These are phyloP conservation scores for Crithidia thermophila DNA, from an alignment of 208 protist species.

Conservation along the genomic window DNA sequence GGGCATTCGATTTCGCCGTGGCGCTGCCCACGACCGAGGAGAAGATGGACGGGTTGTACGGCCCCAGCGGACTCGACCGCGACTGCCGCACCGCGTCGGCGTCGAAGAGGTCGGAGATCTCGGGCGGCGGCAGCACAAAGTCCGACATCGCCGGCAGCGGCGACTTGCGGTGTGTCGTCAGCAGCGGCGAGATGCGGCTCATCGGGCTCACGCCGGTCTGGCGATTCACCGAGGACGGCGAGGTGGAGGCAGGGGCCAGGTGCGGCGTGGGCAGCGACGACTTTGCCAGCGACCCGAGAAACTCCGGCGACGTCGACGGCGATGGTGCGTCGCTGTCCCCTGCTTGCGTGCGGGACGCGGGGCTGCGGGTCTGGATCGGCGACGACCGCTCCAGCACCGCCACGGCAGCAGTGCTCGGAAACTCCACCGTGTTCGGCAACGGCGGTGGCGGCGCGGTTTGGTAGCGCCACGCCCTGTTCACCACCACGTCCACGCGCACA, in stretches of 20 bases:
- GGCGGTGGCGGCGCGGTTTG: slow-evolving; percentile 8
- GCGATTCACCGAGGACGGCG: slow-evolving; percentile 4
- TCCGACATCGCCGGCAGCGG: slow-evolving; percentile 18
- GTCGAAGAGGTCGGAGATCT: slow-evolving; percentile 21
- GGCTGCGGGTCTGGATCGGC: slow-evolving; percentile 23
- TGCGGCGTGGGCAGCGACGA: slow-evolving; percentile 34
- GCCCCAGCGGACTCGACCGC: slow-evolving; percentile 14
- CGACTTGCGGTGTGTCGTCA: slow-evolving; percentile 12
- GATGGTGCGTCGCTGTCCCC: slow-evolving; percentile 13
- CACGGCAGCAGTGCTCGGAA: background rate
- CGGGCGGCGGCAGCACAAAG: slow-evolving; percentile 22
- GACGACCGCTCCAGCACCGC: slow-evolving; percentile 12
- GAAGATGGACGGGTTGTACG: slow-evolving; percentile 5
- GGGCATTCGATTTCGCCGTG: background rate
- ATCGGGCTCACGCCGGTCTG: slow-evolving; percentile 13
- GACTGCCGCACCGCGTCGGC: slow-evolving; percentile 14
- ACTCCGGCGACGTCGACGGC: slow-evolving; percentile 21
- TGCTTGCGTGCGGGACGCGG: slow-evolving; percentile 7
- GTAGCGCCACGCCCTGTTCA: slow-evolving; percentile 35
- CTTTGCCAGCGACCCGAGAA: slow-evolving; percentile 30
- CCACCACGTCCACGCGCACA: slow-evolving; percentile 35
- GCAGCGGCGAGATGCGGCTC: slow-evolving; percentile 3
- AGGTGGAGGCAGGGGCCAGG: slow-evolving; percentile 18
- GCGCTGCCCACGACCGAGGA: background rate
- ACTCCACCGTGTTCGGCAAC: background rate